A percentile compares a stretch with the other conserved stretches of the same genome.
phyloP scores from a whole-genome alignment of 345 rosid genomes.

The Syzygium aromaticum region DNA sequence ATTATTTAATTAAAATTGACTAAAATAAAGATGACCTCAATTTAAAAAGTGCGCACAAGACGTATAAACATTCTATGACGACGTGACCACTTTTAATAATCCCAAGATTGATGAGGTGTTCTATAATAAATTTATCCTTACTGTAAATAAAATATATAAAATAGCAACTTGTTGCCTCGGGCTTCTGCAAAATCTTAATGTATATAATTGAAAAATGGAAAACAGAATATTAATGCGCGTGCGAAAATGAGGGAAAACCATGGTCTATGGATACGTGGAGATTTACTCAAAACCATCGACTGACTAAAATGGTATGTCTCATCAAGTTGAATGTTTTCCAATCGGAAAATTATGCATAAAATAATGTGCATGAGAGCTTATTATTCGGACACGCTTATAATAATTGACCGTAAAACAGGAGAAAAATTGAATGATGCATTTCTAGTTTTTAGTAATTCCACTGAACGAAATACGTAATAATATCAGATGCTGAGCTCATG shows the following conservation, averaged over 20 bases:
- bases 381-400: not conserved
- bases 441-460: not conserved
- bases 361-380: not conserved
- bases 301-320: not conserved
- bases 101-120: not conserved
- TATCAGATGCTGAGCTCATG: not conserved
- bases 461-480: not conserved
- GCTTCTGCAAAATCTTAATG: not conserved
- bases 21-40: not conserved
- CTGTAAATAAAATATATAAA: not conserved
- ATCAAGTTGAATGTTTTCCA: not conserved
- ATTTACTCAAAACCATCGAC: not conserved
- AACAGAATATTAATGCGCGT: not conserved
- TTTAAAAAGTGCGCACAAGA: not conserved
- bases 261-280: not conserved
- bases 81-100: not conserved
- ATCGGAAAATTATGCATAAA: not conserved
- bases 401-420: not conserved
- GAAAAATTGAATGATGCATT: not conserved
- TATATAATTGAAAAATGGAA: no score
- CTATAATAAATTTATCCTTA: not conserved
- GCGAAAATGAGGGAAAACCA: not conserved
- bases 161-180: not conserved
- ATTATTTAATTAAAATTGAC: no score
- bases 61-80: not conserved